Conservation (phyloP, 768 basidiomycete species). For the Epithele typhae region DNA sequence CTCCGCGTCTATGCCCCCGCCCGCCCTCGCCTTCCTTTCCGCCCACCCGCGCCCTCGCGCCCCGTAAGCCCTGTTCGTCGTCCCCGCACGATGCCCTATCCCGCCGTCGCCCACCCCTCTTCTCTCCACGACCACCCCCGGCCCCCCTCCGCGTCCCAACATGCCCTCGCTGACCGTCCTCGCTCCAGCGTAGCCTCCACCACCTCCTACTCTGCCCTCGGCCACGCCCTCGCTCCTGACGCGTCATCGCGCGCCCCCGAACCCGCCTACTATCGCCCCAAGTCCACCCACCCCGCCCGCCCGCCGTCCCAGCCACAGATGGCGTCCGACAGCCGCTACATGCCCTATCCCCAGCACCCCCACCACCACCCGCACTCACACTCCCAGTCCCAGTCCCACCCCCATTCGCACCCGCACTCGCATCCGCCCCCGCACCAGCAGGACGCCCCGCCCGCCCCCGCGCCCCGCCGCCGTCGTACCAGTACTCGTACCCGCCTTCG, state of each 20-base stretch:
- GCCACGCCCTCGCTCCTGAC: constrained; percentile 14
- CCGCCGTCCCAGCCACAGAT: constrained; percentile 29
- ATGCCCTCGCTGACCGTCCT: constrained; percentile 11
- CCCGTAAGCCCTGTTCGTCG: constrained; percentile 11
- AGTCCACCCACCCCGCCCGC: constrained; percentile 3
- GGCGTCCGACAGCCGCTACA: constrained; percentile 51
- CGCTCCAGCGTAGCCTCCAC: constrained; percentile 8
- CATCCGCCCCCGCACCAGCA: constrained; percentile 24
- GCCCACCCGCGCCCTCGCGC: constrained; percentile 9
- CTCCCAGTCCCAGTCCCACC: constrained; percentile 39
- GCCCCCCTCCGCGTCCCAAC: too few relatives aligned
- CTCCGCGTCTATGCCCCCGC: not conserved
- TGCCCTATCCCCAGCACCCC: constrained; percentile 46
- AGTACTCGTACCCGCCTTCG: constrained; percentile 39
- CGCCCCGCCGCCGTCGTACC: constrained; percentile 38
- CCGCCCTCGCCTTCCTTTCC: not conserved
- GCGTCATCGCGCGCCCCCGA: constrained; percentile 5
- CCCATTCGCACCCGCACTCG: constrained; percentile 39
- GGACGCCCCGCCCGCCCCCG: too few relatives aligned
- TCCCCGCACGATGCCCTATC: constrained; percentile 1
- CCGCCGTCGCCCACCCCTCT: too few relatives aligned
- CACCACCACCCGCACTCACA: too few relatives aligned
- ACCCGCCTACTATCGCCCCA: constrained; percentile 3
- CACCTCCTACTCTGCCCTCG: constrained; percentile 19
- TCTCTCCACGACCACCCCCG: too few relatives aligned